These are phyloP conservation scores for Arbutus unedo DNA, from an alignment of 148 eudicot genomes.

Conservation along the genomic window DNA sequence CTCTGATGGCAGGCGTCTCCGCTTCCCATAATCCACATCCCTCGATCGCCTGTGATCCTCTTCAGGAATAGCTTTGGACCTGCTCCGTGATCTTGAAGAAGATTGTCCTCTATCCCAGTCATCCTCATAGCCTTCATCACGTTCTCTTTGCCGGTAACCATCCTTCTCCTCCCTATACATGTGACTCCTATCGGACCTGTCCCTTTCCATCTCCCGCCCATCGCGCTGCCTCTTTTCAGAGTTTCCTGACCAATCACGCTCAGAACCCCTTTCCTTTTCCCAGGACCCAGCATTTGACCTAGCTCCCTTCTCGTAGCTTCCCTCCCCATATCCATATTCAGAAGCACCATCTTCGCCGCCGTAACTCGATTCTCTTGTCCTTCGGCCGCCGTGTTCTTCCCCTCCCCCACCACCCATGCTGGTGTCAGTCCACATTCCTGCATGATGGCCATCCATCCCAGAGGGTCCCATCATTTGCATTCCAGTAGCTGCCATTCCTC, in stretches of 20 bases:
- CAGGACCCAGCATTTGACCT: conserved; percentile 56
- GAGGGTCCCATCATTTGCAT: conserved; percentile 74
- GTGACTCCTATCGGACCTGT: conserved; percentile 63
- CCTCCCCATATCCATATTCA: conserved; percentile 77
- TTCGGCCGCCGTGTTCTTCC: conserved; percentile 68
- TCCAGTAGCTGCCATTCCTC: conserved; percentile 75
- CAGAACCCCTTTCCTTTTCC: conserved; percentile 72
- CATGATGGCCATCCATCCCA: conserved; percentile 71
- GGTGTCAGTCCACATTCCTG: conserved; percentile 75
- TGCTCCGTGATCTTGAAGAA: conserved; percentile 76
- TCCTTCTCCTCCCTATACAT: conserved; percentile 72
- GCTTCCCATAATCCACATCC: conserved; percentile 81
- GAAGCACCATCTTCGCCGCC: conserved; percentile 90
- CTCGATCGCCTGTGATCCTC: conserved; percentile 76
- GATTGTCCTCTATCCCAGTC: conserved; percentile 79
- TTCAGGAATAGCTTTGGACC: conserved; percentile 66
- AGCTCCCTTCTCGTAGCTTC: conserved; percentile 55
- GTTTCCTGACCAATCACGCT: conserved; percentile 68
- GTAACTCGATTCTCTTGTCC: conserved; percentile 77
- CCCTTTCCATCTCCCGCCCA: conserved; percentile 72
- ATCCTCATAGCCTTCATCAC: conserved; percentile 63
- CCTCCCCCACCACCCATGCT: conserved; percentile 80
- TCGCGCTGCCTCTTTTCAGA: conserved; percentile 74
- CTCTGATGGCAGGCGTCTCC: conserved; percentile 81
- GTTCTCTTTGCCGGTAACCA: conserved; percentile 59